phyloP scores from a whole-genome alignment of 2,329 filamentous ascomycete species.

The Alternaria sp. region DNA sequence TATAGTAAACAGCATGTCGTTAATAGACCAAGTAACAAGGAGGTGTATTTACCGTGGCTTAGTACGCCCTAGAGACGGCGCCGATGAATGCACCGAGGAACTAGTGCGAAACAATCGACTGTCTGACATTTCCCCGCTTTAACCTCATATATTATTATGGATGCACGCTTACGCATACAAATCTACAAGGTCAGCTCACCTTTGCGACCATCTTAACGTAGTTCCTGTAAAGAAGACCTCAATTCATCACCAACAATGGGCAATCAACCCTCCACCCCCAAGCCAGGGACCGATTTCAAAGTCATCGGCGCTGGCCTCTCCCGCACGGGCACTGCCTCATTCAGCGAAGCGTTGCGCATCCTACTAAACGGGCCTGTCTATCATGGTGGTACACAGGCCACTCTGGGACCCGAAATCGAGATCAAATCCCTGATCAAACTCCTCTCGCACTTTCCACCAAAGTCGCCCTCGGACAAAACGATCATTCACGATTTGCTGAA shows the following conservation, averaged over 20 bases:
- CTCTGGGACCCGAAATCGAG: slow-evolving; percentile 16
- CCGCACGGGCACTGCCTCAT: slow-evolving; percentile 61
- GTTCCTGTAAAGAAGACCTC: not conserved
- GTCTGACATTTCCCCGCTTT: not conserved
- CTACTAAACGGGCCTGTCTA: slow-evolving; percentile 60
- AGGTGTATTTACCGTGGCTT: not conserved
- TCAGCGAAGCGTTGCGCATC: slow-evolving; percentile 58
- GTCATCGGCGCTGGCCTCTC: slow-evolving; percentile 57
- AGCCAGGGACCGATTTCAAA: slow-evolving; percentile 41
- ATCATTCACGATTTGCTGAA: slow-evolving; percentile 38
- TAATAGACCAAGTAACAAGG: not conserved
- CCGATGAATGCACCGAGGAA: not conserved
- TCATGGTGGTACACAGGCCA: slow-evolving; percentile 58
- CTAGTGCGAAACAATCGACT: not conserved
- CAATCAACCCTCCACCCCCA: slow-evolving; percentile 24
- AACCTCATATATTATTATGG: not conserved
- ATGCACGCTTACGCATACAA: not conserved
- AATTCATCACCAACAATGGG: slow-evolving; percentile 24
- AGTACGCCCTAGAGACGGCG: not conserved
- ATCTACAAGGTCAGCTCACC: not conserved
- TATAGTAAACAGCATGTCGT: not conserved
- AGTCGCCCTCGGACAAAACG: slow-evolving; percentile 5
- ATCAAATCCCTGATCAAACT: slow-evolving; percentile 37
- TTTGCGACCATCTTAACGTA: not conserved
- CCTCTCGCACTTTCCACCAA: slow-evolving; percentile 23